Evolutionary conservation across 306 rosid species (phyloP).

Genomic region (Vicia villosa): DNA sequence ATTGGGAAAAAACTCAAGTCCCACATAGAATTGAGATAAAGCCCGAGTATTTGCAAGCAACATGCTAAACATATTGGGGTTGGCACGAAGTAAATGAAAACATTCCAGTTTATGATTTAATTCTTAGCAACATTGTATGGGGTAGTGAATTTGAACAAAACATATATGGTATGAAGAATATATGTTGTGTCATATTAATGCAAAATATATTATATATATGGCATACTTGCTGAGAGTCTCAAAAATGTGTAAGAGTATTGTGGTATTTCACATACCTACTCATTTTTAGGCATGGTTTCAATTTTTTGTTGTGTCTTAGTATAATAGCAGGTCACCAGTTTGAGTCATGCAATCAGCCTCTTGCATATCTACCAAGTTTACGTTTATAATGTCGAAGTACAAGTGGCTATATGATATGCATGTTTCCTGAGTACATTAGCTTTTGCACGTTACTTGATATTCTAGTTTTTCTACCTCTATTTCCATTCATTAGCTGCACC

Average conservation of each 20-base stretch:
- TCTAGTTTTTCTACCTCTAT: constrained; percentile 25
- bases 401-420: constrained; percentile 13
- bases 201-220: background rate
- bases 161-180: background rate
- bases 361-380: background rate
- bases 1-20: too few species aligned
- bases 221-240: background rate
- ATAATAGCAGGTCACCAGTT: background rate
- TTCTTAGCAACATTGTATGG: background rate
- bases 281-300: constrained; percentile 13
- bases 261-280: constrained; percentile 18
- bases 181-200: background rate
- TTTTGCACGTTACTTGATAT: constrained; percentile 23
- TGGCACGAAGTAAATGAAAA: background rate
- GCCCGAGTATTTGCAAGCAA: too few species aligned
- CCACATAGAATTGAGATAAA: too few species aligned
- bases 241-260: background rate
- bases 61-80: background rate
- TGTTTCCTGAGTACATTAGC: constrained; percentile 15
- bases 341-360: constrained; percentile 7
- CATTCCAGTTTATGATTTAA: background rate
- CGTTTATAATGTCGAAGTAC: background rate
- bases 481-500: background rate
- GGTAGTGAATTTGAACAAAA: background rate
- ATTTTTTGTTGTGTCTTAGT: background rate